A percentile compares a stretch with the other conserved stretches of the same genome.
Evolutionary conservation across 2,329 filamentous ascomycete species (phyloP).

Genomic region (Paecilomyces sp.): DNA sequence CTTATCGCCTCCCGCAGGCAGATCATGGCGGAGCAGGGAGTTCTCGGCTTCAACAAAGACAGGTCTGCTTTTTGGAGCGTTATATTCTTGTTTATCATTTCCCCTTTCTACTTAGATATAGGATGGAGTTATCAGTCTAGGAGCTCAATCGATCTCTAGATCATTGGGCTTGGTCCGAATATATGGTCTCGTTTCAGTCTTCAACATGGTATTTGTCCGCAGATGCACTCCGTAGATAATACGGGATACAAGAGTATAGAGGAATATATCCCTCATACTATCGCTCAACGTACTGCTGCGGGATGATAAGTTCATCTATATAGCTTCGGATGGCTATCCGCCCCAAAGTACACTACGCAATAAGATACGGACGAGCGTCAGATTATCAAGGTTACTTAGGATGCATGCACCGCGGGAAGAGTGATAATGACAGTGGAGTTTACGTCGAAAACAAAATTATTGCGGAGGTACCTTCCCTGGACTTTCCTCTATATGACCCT

Average conservation of each 20-base stretch:
- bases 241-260: no score
- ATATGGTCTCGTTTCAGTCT: no score
- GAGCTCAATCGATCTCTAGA: background rate
- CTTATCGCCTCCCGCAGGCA: background rate
- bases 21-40: background rate
- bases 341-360: background rate
- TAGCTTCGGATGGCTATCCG: background rate
- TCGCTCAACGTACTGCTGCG: no score
- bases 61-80: background rate
- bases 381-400: background rate
- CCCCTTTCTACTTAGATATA: constrained; percentile 7
- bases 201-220: no score
- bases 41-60: background rate
- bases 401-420: background rate
- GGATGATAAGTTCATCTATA: no score
- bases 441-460: background rate
- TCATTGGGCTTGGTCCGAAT: background rate
- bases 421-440: background rate
- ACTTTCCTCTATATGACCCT: no score
- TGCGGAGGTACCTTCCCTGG: no score
- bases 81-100: constrained; percentile 3
- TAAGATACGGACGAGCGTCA: background rate
- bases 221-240: no score
- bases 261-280: no score
- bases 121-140: background rate